Base-by-base conservation (phyloP, 176 grass and related monocot species). In the Coix lacrymajobi region DNA sequence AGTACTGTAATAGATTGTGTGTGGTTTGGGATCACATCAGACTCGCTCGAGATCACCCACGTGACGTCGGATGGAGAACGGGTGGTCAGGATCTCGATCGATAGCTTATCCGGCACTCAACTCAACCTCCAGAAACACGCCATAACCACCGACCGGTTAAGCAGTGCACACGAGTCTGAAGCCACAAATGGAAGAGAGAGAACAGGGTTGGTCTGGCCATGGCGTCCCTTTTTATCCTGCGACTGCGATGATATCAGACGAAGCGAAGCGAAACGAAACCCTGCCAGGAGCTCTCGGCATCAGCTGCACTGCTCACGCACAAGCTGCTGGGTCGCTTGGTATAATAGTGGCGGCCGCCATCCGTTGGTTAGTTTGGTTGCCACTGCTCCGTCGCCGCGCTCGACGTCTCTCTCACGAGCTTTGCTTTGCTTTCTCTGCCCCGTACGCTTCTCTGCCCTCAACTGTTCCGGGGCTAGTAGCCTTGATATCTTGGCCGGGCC, bases 301-400 rank as follows among this genome's bases (percentile, higher is more conserved):
- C 52, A 57, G 52, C 52, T 57, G 22, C 52, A 57, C 52, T 57
- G 52, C 52, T 57, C 22, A 58, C 32, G 7, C 41, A 33, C 49
- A 26, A 36, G 60, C 44, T 41, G 73, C 37, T 37, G 7, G 19
- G 8, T 71, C 77, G 77, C 37, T 34, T 56, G 57, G 62, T 63
- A 58, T 46, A 60, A 60, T 56, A 81, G 36, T 69, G 29, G 13
- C 28, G 61, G 28, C 60, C 61, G 69, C 69, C 81, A 12, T 58
- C 81, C 20, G 14, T 20, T 28, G 5, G 8, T 20, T 28, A 3
- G 8, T 29, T 72, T 62, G 26, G 16, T 11, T 24, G 62, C 52
- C 64, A 36, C 51, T 44, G 45, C 69, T 83, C 16, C 62, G 73
- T 34, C 49, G 62, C 82, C 14, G 87, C 87, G 87, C 83, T 85